Percentiles rank a stretch among this genome's conserved stretches.
phyloP scores from a whole-genome alignment of 2,329 filamentous ascomycete species.

The Zymoseptoria passerinii region DNA sequence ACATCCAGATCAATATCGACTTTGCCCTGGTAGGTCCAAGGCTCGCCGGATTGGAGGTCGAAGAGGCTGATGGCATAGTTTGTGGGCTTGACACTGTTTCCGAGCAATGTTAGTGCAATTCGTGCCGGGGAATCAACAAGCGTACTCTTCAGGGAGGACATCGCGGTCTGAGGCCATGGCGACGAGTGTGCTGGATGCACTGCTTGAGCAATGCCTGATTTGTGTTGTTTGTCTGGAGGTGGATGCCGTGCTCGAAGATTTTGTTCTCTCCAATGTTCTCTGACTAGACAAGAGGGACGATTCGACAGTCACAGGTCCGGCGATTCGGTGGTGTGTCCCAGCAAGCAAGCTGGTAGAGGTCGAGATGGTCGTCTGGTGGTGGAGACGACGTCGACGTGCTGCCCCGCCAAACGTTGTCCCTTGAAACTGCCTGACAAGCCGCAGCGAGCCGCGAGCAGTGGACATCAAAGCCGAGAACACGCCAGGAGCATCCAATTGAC shows the following conservation, averaged over 20 bases:
- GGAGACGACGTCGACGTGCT: background rate
- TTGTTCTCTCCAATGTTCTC: background rate
- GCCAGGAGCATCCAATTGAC: background rate
- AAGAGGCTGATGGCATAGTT: constrained; percentile 80
- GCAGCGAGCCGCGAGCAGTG: background rate
- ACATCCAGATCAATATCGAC: constrained; percentile 74
- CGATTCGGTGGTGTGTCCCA: constrained; percentile 1
- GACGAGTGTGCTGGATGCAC: constrained; percentile 27
- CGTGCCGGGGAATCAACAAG: background rate
- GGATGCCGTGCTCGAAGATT: background rate
- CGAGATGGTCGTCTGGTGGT: background rate
- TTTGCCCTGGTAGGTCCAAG: constrained; percentile 76
- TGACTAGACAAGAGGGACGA: background rate
- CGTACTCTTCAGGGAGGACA: constrained; percentile 38
- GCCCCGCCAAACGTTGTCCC: background rate
- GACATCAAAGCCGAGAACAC: background rate
- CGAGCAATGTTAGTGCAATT: background rate
- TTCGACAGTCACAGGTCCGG: background rate
- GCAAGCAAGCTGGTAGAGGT: background rate
- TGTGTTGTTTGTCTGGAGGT: background rate
- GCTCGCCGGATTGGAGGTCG: constrained; percentile 62
- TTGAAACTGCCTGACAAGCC: background rate
- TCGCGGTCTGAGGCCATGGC: constrained; percentile 41
- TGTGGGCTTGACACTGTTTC: constrained; percentile 60
- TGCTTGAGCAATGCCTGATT: constrained; percentile 23